Conservation (phyloP, 2,329 filamentous ascomycete genomes). For the Calonectria crousiana region DNA sequence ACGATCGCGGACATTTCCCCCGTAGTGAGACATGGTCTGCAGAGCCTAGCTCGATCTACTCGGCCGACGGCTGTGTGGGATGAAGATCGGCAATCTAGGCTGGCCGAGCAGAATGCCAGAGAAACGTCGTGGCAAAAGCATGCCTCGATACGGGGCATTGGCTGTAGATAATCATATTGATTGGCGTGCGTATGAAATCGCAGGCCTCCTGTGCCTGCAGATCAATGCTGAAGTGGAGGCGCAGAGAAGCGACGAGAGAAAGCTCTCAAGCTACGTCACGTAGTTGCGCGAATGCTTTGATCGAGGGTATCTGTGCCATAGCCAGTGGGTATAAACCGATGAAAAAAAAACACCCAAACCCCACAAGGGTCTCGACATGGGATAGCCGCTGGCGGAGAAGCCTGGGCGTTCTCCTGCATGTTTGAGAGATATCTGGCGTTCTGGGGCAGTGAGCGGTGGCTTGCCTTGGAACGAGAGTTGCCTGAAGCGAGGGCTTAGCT, state of each 20-base stretch:
- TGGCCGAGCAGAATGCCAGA: constrained; percentile 11
- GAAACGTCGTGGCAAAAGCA: constrained; percentile 18
- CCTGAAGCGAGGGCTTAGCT: constrained; percentile 13
- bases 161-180: background rate
- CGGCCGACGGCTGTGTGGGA: constrained; percentile 24
- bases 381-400: constrained; percentile 4
- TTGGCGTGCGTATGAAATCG: background rate
- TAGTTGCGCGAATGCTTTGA: background rate
- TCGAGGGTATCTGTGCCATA: constrained; percentile 2
- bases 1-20: constrained; percentile 18
- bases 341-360: background rate
- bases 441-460: constrained; percentile 1
- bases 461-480: constrained; percentile 1
- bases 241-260: constrained; percentile 9
- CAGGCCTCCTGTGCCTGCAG: constrained; percentile 35
- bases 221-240: constrained; percentile 32
- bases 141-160: background rate
- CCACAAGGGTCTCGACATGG: constrained; percentile 7
- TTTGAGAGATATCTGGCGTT: background rate
- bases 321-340: background rate
- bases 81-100: constrained; percentile 35
- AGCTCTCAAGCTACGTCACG: background rate
- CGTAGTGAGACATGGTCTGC: background rate
- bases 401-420: constrained; percentile 9
- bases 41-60: constrained; percentile 19